Conservation (phyloP, 2,329 filamentous ascomycete species). For the Epichloe bromicola region DNA sequence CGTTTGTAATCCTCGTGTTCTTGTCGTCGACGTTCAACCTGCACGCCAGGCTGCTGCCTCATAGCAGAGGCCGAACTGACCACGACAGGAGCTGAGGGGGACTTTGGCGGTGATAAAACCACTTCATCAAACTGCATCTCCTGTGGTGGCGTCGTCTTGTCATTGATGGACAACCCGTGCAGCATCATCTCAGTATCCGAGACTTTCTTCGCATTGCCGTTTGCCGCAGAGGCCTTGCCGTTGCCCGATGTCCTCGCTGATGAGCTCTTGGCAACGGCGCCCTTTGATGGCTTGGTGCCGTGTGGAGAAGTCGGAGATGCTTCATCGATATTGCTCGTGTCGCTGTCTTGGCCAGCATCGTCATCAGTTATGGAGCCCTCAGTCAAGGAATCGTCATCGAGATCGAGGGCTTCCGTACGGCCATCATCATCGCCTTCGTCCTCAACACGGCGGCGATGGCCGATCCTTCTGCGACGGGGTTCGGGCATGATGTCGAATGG, state of each 20-base stretch:
- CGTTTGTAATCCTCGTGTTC: conserved; percentile 88
- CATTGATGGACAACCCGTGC: conserved; percentile 36
- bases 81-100: conserved; percentile 34
- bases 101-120: conserved; percentile 25
- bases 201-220: conserved; percentile 19
- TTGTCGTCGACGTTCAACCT: conserved; percentile 59
- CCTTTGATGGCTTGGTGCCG: conserved; percentile 29
- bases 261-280: conserved; percentile 18
- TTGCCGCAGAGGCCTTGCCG: conserved; percentile 20
- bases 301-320: conserved; percentile 36
- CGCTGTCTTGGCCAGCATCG: conserved; percentile 45
- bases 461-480: conserved; percentile 51
- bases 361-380: conserved; percentile 55
- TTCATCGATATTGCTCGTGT: conserved; percentile 50
- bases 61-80: conserved; percentile 40
- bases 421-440: conserved; percentile 60
- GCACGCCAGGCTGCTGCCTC: conserved; percentile 38
- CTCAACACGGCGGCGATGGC: conserved; percentile 54
- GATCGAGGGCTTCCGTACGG: conserved; percentile 39
- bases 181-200: conserved; percentile 48
- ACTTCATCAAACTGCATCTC: conserved; percentile 36
- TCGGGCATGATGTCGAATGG: conserved; percentile 19
- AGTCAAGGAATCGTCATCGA: conserved; percentile 53
- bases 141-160: conserved; percentile 26
- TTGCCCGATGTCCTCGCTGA: conserved; percentile 29